These are phyloP conservation scores for Auriscalpium microsporum DNA, from an alignment of 768 basidiomycete genomes.

Conservation along the genomic window DNA sequence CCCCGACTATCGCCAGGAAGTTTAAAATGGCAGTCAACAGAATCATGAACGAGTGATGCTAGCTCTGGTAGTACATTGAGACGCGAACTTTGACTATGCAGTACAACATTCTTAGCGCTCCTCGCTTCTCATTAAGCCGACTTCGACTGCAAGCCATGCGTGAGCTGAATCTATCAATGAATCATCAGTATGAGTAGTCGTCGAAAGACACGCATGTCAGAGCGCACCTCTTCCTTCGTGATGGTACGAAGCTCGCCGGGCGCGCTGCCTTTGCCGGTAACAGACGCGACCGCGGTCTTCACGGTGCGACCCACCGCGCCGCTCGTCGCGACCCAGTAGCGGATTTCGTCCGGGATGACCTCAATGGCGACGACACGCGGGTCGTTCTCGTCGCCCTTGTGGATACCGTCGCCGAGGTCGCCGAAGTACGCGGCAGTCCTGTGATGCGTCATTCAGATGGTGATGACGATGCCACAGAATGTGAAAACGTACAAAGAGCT, in stretches of 20 bases:
- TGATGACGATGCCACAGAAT: constrained; percentile 9
- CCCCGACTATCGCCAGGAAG: no score
- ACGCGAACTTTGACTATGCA: no score
- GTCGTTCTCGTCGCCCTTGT: constrained; percentile 73
- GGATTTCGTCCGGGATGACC: constrained; percentile 71
- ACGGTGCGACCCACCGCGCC: constrained; percentile 47
- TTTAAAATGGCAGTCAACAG: no score
- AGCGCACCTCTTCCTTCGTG: constrained; percentile 56
- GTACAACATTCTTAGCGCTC: no score
- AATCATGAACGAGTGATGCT: no score
- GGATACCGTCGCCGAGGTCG: constrained; percentile 76
- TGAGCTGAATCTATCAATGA: constrained; percentile 8
- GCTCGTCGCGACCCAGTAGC: constrained; percentile 70
- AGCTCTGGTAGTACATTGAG: no score
- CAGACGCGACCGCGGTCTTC: constrained; percentile 49
- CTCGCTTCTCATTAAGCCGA: background rate
- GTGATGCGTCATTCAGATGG: background rate
- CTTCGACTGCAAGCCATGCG: background rate
- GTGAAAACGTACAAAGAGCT: constrained; percentile 32
- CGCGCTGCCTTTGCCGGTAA: constrained; percentile 52
- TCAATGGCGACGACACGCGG: constrained; percentile 76
- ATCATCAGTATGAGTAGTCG: background rate
- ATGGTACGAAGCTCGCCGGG: constrained; percentile 78
- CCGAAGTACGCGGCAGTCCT: constrained; percentile 77
- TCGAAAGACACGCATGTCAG: background rate